Base-by-base conservation (phyloP, 129 eudicot species). In the Flaveria robusta region DNA sequence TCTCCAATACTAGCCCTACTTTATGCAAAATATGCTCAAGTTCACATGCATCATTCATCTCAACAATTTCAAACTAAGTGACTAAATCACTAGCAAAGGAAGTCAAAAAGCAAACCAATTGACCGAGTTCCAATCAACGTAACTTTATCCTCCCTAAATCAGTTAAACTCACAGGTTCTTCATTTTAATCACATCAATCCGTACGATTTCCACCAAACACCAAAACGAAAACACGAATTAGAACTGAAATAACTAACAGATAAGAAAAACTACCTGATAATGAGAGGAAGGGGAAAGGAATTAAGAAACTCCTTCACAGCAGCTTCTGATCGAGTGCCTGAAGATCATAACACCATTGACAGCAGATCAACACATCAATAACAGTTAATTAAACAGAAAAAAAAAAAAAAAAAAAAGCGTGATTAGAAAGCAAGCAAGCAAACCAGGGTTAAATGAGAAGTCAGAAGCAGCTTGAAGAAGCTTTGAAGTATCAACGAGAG, bases 391-490 rank as follows among this genome's bases (percentile, higher is more conserved):
- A 34, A 49, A 51, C 29, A 56, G 39, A 19, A 15, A 9, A 23
- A 22, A 58, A 10, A 55, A 29, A 19, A 24, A 13, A n/a, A n/a
- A n/a, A n/a, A 22, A 22, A 58, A 10, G 29, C 4, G 70, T 58
- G 42, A 14, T 62, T 9, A 66, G 67, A 50, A 58, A 63, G 56
- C 26, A 0, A 66, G 66, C 50, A 58, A 63, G 49, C 26, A 1
- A 49, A 93, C 98, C 98, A 13, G 97, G 98, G 74, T 87, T 69
- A 75, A 51, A 70, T 2, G 97, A 91, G 79, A 93, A 90, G 19
- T 93, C 98, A 23, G 96, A 79, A 73, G 98, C 95, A 14, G 96
- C 95, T 77, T 80, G 87, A 1, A 88, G 85, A 14, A 93, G 82
- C 56, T 84, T 79, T 45, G 87, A 69, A 16, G 92, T 86, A 80